Percentiles rank a stretch among this genome's conserved stretches.
Evolutionary conservation across 805 yeast species (phyloP).

Genomic region (Teunomyces cretensis): DNA sequence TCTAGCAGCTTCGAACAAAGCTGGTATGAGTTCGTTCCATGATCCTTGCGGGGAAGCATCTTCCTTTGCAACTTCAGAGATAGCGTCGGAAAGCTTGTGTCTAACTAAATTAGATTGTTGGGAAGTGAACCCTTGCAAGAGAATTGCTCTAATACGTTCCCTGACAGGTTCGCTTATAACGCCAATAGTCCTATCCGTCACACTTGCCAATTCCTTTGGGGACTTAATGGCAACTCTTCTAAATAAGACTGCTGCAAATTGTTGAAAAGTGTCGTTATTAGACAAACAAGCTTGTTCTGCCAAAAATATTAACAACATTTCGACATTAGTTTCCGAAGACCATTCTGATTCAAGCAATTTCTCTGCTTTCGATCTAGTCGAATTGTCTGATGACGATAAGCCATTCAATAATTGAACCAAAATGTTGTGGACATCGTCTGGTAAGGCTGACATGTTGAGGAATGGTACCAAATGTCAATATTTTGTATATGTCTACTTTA

Average conservation of each 20-base stretch:
- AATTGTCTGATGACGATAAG: constrained; percentile 77
- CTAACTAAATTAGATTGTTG: constrained; percentile 75
- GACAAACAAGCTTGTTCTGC: constrained; percentile 77
- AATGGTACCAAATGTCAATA: not conserved
- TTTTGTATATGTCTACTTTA: not conserved
- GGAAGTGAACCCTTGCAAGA: constrained; percentile 71
- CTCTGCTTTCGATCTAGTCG: constrained; percentile 77
- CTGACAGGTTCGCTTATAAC: constrained; percentile 58
- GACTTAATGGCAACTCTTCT: constrained; percentile 81
- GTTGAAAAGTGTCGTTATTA: constrained; percentile 54
- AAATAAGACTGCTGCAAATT: constrained; percentile 85
- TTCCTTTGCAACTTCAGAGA: constrained; percentile 83
- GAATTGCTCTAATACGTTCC: constrained; percentile 58
- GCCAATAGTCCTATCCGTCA: constrained; percentile 78
- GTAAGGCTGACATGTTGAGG: constrained; percentile 33
- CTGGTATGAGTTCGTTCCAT: constrained; percentile 81
- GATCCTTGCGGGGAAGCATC: constrained; percentile 51
- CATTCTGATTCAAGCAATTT: constrained; percentile 68
- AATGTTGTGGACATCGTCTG: constrained; percentile 58
- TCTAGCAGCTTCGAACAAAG: constrained; percentile 65
- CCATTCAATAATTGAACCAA: constrained; percentile 53
- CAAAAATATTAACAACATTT: constrained; percentile 68
- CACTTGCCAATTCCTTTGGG: constrained; percentile 62
- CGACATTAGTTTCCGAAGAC: constrained; percentile 67
- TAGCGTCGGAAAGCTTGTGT: constrained; percentile 91